phyloP scores from a whole-genome alignment of 495 filamentous ascomycete genomes.

The Aspergillus affinis region DNA sequence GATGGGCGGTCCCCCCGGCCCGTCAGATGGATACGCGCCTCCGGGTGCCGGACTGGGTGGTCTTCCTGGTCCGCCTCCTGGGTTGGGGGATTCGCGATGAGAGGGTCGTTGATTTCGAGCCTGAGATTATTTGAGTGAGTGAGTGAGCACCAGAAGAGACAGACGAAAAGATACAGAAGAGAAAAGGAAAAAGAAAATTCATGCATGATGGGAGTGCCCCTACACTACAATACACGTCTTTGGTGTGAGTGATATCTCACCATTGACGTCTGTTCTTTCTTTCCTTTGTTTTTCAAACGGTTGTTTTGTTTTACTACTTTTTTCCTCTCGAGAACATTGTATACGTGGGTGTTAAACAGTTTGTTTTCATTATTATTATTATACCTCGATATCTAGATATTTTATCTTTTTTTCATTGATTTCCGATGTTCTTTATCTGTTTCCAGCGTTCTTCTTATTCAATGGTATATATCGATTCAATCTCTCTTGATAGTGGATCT shows the following conservation, averaged over 20 bases:
- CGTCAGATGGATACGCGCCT: slow-evolving; percentile 32
- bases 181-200: not conserved
- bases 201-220: no score
- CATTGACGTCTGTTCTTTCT: not conserved
- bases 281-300: not conserved
- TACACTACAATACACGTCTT: no score
- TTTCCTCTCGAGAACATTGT: no score
- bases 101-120: not conserved
- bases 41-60: slow-evolving; percentile 17
- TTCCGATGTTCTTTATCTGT: not conserved
- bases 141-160: no score
- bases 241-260: no score
- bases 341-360: no score
- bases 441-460: no score
- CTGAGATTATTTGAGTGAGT: no score
- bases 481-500: no score
- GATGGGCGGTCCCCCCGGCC: slow-evolving; percentile 29
- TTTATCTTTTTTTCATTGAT: not conserved
- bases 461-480: no score
- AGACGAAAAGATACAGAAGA: not conserved
- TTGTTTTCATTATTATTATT: not conserved
- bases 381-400: not conserved
- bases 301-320: not conserved
- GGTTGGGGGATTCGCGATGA: slow-evolving; percentile 22
- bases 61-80: slow-evolving; percentile 25